Conservation (phyloP, 257 asterid genomes). For the Solanum medicagineum region DNA sequence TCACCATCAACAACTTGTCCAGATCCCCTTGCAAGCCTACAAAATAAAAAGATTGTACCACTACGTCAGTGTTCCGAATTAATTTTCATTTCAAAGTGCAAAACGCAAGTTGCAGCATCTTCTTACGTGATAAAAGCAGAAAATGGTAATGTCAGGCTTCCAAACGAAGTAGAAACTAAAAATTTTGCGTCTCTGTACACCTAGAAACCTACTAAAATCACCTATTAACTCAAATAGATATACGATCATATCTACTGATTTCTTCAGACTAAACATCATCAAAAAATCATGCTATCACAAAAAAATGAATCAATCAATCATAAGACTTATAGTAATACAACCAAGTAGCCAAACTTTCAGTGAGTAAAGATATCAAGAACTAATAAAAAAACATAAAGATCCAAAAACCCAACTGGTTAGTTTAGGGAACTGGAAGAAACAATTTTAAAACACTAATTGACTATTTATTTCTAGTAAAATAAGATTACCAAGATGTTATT, state of each 20-base stretch:
- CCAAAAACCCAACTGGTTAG: background rate
- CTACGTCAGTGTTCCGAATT: background rate
- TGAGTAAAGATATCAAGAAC: background rate
- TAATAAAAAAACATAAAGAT: background rate
- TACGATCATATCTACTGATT: background rate
- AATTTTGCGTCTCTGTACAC: background rate
- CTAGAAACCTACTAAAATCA: background rate
- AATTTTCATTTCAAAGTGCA: background rate
- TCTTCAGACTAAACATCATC: background rate
- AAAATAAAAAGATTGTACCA: background rate
- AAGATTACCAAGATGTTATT: background rate
- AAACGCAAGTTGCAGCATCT: background rate
- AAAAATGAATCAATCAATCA: background rate
- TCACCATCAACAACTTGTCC: conserved; percentile 48
- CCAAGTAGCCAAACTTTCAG: background rate
- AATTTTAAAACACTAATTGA: background rate
- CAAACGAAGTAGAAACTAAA: background rate
- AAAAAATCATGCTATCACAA: background rate
- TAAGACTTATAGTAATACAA: background rate
- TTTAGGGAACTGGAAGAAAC: background rate
- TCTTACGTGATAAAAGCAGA: background rate
- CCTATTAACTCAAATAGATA: background rate
- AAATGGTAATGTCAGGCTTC: background rate
- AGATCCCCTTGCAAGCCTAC: conserved; percentile 43
- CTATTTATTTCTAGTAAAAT: background rate